Conservation (phyloP, 257 asterid genomes). For the Capsicum chinense region DNA sequence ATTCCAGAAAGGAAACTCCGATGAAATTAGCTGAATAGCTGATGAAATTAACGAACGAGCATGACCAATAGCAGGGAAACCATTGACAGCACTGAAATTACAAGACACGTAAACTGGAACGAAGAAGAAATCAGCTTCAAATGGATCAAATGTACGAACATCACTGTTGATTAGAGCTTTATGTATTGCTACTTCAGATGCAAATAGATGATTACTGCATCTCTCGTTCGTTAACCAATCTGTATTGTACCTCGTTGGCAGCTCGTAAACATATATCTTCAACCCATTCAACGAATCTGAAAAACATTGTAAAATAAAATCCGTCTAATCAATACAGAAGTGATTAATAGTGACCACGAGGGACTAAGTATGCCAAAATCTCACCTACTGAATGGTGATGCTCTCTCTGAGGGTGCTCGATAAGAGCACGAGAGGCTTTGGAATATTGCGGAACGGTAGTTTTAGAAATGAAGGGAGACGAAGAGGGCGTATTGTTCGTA, state of each 20-base stretch:
- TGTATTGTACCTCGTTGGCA: slow-evolving; percentile 66
- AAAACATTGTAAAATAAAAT: no score
- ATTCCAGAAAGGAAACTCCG: slow-evolving; percentile 78
- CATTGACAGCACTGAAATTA: slow-evolving; percentile 84
- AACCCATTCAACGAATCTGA: slow-evolving; percentile 53
- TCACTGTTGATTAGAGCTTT: slow-evolving; percentile 54
- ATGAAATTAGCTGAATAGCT: slow-evolving; percentile 57
- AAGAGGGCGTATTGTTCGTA: slow-evolving; percentile 22
- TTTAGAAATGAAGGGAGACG: slow-evolving; percentile 36
- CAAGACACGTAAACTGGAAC: slow-evolving; percentile 91
- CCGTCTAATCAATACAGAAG: no score
- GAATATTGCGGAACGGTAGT: slow-evolving; percentile 49
- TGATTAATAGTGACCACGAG: no score
- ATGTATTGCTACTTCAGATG: slow-evolving; percentile 91
- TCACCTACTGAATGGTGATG: slow-evolving; percentile 29
- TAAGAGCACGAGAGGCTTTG: slow-evolving; percentile 66
- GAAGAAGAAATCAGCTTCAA: slow-evolving; percentile 83
- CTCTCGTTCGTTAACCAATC: slow-evolving; percentile 72
- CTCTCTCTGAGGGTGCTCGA: slow-evolving; percentile 41
- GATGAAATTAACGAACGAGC: slow-evolving; percentile 68
- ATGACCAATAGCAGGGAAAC: slow-evolving; percentile 92
- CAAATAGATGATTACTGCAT: slow-evolving; percentile 77
- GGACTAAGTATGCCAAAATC: background rate
- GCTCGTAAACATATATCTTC: slow-evolving; percentile 68
- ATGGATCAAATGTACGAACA: slow-evolving; percentile 61